Conservation (phyloP, 306 rosid species). For the Ormosia emarginata region DNA sequence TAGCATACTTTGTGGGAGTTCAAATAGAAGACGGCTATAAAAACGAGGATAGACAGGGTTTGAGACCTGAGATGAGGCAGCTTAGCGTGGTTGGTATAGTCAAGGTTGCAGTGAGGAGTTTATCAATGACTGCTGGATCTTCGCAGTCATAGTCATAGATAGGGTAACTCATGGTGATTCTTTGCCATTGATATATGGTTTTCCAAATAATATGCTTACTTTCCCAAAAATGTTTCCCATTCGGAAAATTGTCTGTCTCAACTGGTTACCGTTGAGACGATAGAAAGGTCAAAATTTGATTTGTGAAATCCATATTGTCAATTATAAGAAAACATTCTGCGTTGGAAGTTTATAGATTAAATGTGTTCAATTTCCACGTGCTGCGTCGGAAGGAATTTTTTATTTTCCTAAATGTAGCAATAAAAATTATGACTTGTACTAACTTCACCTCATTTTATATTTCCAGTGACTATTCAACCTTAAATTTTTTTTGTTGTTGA, state of each 20-base stretch:
- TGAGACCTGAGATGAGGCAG: conserved; percentile 73
- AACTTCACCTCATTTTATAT: background rate
- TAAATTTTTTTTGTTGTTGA: background rate
- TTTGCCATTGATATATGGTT: background rate
- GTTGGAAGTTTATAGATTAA: background rate
- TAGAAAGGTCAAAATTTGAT: conserved; percentile 3
- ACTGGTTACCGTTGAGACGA: conserved; percentile 30
- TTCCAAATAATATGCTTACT: background rate
- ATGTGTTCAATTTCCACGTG: background rate
- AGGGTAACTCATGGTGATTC: background rate
- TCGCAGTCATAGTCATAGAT: conserved; percentile 45
- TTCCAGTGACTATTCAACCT: background rate
- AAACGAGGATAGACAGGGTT: conserved; percentile 43
- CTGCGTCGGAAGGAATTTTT: background rate
- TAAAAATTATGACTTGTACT: background rate
- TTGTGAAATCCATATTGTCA: conserved; percentile 23
- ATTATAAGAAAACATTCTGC: conserved; percentile 17
- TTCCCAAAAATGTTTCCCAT: background rate
- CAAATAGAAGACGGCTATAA: conserved; percentile 67
- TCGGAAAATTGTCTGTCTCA: conserved; percentile 19
- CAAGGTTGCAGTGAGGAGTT: conserved; percentile 81
- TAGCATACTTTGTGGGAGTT: conserved; percentile 85
- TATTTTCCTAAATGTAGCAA: background rate
- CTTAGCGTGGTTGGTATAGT: conserved; percentile 81
- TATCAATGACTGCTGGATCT: conserved; percentile 62